Evolutionary conservation across 2,329 filamentous ascomycete species (phyloP), one percentile per base, ranked within the genome.

Genomic region (Fusarium beomiforme): DNA sequence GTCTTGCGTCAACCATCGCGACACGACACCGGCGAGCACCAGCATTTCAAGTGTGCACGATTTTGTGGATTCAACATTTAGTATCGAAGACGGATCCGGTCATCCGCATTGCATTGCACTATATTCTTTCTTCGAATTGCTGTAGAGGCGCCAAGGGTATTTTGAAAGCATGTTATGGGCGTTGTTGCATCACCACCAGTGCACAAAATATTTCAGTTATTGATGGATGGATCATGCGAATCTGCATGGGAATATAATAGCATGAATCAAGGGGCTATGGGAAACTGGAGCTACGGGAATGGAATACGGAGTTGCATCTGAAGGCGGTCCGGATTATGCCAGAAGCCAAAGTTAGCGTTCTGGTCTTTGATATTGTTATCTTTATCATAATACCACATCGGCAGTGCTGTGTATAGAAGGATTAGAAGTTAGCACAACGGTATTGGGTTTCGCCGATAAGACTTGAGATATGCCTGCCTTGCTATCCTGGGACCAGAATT

Each of bases 131-230:
- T 78, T 77, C 69, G 74, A 72, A 71, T 73, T 79, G 68, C 68
- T 72, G 74, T 77, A 80, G 78, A 80, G 75, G 75, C 66, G 69
- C 65, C 71, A 72, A 58, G 72, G 74, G 64, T 67, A 73, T 76
- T 71, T 72, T 72, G 78, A 67, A 78, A 80, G 77, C 79, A 80
- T 81, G 70, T 77, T 76, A 74, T 74, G 53, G 79, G 79, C 79
- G 79, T 81, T 81, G 73, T 74, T 76, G 75, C 76, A 79, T 77
- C 69, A 75, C 72, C 73, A 70, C 53, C 39, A 43, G 69, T 73
- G 71, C 67, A 66, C 69, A 71, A 62, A 67, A 63, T 21, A 50
- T 46, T 39, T 73, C 69, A 73, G 67, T 68, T 70, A 74, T 70
- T 74, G 70, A 72, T 68, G 73, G 67, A 63, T 69, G 8, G 64